These are phyloP conservation scores for Aegilops umbellulata DNA, from an alignment of 176 grass and related monocot genomes.

Conservation along the genomic window DNA sequence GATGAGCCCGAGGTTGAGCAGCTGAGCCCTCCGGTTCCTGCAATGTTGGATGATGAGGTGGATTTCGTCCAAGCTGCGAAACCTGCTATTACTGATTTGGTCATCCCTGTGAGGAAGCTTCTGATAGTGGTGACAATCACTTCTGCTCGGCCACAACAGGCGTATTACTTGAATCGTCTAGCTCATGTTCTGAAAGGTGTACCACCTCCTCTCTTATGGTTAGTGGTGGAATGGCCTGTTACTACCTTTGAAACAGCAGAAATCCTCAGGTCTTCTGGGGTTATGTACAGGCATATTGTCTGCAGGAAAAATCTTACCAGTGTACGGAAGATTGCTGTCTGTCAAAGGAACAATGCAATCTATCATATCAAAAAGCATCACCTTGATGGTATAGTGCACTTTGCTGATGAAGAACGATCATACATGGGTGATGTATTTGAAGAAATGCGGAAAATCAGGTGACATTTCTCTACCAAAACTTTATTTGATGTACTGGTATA, in stretches of 20 bases:
- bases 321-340: constrained; percentile 59
- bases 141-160: constrained; percentile 76
- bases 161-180: constrained; percentile 79
- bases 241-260: constrained; percentile 62
- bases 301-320: constrained; percentile 75
- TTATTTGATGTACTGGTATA: not conserved
- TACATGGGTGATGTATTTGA: constrained; percentile 80
- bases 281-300: constrained; percentile 93
- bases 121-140: constrained; percentile 89
- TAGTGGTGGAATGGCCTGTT: constrained; percentile 82
- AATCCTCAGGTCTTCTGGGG: constrained; percentile 80
- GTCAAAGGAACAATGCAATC: constrained; percentile 82
- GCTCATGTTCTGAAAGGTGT: constrained; percentile 80
- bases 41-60: constrained; percentile 51
- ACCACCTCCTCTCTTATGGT: constrained; percentile 75
- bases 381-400: constrained; percentile 95
- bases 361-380: constrained; percentile 89
- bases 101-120: constrained; percentile 56
- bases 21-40: constrained; percentile 47
- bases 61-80: constrained; percentile 37
- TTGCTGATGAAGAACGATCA: constrained; percentile 80
- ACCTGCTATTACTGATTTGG: constrained; percentile 22
- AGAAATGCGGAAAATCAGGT: constrained; percentile 93
- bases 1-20: constrained; percentile 24
- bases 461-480: not conserved